These are phyloP conservation scores for Debaryomyces psychrophilus DNA, from an alignment of 1,139 yeast genomes.

Conservation along the genomic window DNA sequence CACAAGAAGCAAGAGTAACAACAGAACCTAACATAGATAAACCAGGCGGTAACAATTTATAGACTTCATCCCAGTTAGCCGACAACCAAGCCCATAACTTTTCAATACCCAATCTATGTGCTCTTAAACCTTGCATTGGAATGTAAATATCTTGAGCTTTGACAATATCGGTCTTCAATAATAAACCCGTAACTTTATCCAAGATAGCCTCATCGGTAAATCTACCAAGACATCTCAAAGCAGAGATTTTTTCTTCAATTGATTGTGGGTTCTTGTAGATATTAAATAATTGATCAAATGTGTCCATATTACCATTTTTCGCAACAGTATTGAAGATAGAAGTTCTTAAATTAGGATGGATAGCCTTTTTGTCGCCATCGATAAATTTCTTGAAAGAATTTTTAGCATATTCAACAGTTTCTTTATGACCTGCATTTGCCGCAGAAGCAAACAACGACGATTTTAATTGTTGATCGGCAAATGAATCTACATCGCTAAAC, in stretches of 20 bases:
- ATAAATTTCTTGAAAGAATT: conserved; percentile 60
- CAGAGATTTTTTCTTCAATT: conserved; percentile 75
- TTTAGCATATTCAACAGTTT: conserved; percentile 55
- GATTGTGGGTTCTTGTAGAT: conserved; percentile 69
- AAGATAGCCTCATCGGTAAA: conserved; percentile 62
- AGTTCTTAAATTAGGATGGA: conserved; percentile 81
- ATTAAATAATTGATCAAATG: conserved; percentile 63
- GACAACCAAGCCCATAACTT: conserved; percentile 79
- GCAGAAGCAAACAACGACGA: conserved; percentile 73
- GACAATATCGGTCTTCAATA: conserved; percentile 69
- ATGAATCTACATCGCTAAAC: conserved; percentile 63
- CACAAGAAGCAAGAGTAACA: conserved; percentile 61
- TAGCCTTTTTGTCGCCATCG: conserved; percentile 67
- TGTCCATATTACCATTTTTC: conserved; percentile 60
- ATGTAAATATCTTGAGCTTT: conserved; percentile 82
- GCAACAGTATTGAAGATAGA: conserved; percentile 73
- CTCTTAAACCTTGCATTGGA: conserved; percentile 72
- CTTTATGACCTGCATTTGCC: conserved; percentile 58
- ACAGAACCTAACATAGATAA: conserved; percentile 77
- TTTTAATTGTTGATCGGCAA: conserved; percentile 76
- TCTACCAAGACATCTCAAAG: conserved; percentile 74
- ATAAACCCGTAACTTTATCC: conserved; percentile 58
- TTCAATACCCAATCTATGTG: conserved; percentile 63
- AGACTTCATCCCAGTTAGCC: conserved; percentile 70
- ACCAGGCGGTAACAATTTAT: conserved; percentile 75